These are phyloP conservation scores for Boletus semigastroideus DNA, from an alignment of 1,284 basidiomycete genomes.

Conservation along the genomic window DNA sequence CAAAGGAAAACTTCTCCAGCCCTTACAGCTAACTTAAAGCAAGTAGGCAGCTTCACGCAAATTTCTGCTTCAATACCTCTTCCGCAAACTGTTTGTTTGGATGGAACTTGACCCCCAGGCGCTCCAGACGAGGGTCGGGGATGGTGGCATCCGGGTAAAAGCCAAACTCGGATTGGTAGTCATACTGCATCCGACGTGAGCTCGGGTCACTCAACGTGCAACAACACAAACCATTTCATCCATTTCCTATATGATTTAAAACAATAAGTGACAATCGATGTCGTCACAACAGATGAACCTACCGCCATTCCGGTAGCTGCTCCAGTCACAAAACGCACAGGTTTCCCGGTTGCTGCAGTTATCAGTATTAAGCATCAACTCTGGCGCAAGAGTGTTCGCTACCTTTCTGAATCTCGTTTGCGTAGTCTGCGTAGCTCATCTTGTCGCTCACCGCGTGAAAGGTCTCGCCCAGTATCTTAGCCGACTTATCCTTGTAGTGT, in stretches of 20 bases:
- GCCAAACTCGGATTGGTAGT: constrained; percentile 29
- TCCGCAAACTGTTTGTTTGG: constrained; percentile 23
- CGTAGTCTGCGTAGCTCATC: constrained; percentile 24
- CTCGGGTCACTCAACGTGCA: not conserved
- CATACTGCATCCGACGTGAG: constrained; percentile 18
- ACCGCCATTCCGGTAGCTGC: constrained; percentile 21
- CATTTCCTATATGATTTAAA: constrained; percentile 16
- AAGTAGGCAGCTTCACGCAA: constrained; percentile 2
- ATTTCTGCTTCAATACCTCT: constrained; percentile 25
- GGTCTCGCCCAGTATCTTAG: constrained; percentile 20
- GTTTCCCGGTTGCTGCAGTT: constrained; percentile 24
- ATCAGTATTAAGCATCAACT: not conserved
- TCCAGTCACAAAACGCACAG: constrained; percentile 23
- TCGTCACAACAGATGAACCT: not conserved
- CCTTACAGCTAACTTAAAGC: too few species aligned
- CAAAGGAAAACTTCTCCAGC: too few species aligned
- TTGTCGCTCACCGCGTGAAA: constrained; percentile 30
- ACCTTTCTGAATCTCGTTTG: constrained; percentile 23
- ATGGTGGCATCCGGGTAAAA: constrained; percentile 24
- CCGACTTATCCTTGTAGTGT: constrained; percentile 25
- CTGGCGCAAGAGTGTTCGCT: not conserved
- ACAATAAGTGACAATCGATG: not conserved
- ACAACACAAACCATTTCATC: constrained; percentile 31
- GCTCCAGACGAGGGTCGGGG: constrained; percentile 29
- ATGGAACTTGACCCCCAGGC: constrained; percentile 32